Conservation (phyloP, 2,329 filamentous ascomycete species). For the Rugonectria rugulosa region DNA sequence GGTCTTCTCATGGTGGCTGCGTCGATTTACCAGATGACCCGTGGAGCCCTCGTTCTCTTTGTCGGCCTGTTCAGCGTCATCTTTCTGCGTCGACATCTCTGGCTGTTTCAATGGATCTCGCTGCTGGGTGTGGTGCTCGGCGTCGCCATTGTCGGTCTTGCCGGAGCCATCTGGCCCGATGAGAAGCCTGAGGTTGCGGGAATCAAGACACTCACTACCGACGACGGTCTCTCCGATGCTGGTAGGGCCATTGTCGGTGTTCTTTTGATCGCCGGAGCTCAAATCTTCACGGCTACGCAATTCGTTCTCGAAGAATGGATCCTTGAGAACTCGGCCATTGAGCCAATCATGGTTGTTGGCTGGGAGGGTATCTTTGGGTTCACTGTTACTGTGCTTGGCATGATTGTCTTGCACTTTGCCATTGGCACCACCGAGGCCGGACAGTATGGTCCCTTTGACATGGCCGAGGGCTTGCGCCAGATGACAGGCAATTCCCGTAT, state of each 20-base stretch:
- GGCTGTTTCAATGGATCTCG: conserved; percentile 91
- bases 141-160: conserved; percentile 88
- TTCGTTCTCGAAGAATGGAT: conserved; percentile 97
- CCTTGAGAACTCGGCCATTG: conserved; percentile 68
- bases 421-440: conserved; percentile 80
- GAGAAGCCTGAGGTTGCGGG: conserved; percentile 56
- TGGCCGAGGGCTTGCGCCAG: conserved; percentile 83
- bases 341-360: conserved; percentile 89
- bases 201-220: conserved; percentile 49
- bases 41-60: conserved; percentile 92
- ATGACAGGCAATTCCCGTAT: conserved; percentile 77
- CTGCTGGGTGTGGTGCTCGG: conserved; percentile 87
- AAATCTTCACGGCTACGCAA: conserved; percentile 96
- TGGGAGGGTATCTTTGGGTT: conserved; percentile 98
- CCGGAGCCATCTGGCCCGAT: conserved; percentile 82
- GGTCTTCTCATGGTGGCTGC: conserved; percentile 93
- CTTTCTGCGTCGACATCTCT: conserved; percentile 81
- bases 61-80: conserved; percentile 94
- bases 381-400: conserved; percentile 76
- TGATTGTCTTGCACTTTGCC: conserved; percentile 79
- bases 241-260: conserved; percentile 79
- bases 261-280: conserved; percentile 87
- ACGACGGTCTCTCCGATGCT: conserved; percentile 48
- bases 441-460: conserved; percentile 86
- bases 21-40: conserved; percentile 98